A percentile compares a stretch with the other conserved stretches of the same genome.
phyloP scores from a whole-genome alignment of 2,329 filamentous ascomycete genomes.

The Monilinia aucupariae region DNA sequence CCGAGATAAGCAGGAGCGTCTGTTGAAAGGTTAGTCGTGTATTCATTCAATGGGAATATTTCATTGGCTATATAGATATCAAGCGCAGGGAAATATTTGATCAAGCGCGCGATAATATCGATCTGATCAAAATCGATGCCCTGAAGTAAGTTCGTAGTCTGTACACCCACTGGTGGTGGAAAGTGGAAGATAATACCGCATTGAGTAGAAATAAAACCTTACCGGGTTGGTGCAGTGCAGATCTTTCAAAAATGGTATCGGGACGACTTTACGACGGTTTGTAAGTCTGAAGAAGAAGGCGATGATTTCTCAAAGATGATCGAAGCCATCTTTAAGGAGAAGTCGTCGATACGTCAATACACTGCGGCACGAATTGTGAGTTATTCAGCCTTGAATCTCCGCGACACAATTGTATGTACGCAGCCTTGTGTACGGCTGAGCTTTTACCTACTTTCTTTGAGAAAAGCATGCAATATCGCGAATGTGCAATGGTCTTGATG shows the following conservation, averaged over 20 bases:
- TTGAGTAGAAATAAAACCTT: not conserved
- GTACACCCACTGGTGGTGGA: too few relatives aligned
- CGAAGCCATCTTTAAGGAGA: not conserved
- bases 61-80: not conserved
- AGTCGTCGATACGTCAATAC: not conserved
- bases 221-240: not conserved
- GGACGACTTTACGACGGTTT: not conserved
- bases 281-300: not conserved
- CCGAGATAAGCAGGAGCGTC: not conserved
- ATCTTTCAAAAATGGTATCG: not conserved
- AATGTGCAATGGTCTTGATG: not conserved
- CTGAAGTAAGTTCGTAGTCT: too few relatives aligned
- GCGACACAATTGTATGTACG: not conserved
- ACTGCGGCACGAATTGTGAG: not conserved
- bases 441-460: not conserved
- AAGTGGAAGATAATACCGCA: too few relatives aligned
- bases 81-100: too few relatives aligned
- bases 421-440: not conserved
- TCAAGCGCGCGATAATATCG: too few relatives aligned
- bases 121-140: too few relatives aligned
- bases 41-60: not conserved
- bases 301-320: not conserved
- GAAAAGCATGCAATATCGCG: not conserved
- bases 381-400: not conserved
- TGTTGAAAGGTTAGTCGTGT: not conserved